phyloP scores from a whole-genome alignment of 495 filamentous ascomycete species.

The Aspergillus nidulans region DNA sequence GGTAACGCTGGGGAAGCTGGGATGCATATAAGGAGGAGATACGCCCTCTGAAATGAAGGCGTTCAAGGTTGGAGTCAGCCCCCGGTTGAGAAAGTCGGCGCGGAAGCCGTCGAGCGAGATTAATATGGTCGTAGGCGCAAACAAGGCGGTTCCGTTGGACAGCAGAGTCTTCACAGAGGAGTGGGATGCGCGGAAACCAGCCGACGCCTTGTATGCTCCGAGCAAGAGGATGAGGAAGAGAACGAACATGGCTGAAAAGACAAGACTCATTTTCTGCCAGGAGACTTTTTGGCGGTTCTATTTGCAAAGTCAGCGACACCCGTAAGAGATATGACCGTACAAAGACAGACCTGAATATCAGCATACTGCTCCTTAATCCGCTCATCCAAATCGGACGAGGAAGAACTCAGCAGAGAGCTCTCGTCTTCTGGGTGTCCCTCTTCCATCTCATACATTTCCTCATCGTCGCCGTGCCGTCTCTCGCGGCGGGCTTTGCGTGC shows the following conservation, averaged over 20 bases:
- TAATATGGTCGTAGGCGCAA: slow-evolving; percentile 85
- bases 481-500: slow-evolving; percentile 43
- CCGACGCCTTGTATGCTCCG: slow-evolving; percentile 52
- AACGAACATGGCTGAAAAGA: slow-evolving; percentile 36
- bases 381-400: slow-evolving; percentile 42
- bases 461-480: slow-evolving; percentile 46
- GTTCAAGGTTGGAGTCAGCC: slow-evolving; percentile 77
- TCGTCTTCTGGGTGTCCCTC: slow-evolving; percentile 70
- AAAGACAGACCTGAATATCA: slow-evolving; percentile 26
- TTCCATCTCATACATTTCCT: slow-evolving; percentile 87
- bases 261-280: slow-evolving; percentile 30
- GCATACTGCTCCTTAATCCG: slow-evolving; percentile 25
- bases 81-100: slow-evolving; percentile 85
- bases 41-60: slow-evolving; percentile 77
- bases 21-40: slow-evolving; percentile 84
- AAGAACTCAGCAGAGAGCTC: slow-evolving; percentile 32
- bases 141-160: slow-evolving; percentile 72
- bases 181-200: slow-evolving; percentile 26
- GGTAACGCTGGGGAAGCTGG: slow-evolving; percentile 92
- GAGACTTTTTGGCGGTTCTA: slow-evolving; percentile 20
- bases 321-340: too few species aligned
- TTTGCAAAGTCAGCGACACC: slow-evolving; percentile 3
- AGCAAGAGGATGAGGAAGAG: slow-evolving; percentile 51
- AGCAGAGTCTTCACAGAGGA: slow-evolving; percentile 18
- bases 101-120: slow-evolving; percentile 96